These are phyloP conservation scores for Trametes elegans DNA, from an alignment of 768 basidiomycete species.

Conservation along the genomic window DNA sequence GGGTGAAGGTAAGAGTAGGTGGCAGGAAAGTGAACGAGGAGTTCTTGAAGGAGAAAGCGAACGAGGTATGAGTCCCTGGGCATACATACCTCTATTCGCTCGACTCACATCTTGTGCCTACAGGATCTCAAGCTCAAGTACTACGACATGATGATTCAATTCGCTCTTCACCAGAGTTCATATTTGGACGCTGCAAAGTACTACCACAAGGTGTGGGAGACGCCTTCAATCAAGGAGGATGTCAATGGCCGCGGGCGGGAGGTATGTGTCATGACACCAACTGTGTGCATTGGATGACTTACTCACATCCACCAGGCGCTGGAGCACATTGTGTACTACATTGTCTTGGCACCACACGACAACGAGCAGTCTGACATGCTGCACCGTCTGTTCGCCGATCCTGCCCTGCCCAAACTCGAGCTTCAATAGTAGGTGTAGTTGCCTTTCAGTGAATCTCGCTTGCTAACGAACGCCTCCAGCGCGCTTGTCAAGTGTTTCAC, in stretches of 20 bases:
- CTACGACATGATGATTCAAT: constrained; percentile 96
- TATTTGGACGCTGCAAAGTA: constrained; percentile 95
- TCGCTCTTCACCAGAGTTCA: constrained; percentile 77
- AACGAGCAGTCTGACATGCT: constrained; percentile 99
- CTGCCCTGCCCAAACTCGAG: constrained; percentile 76
- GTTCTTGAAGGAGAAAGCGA: constrained; percentile 85
- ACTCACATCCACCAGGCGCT: constrained; percentile 57
- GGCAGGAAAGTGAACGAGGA: constrained; percentile 92
- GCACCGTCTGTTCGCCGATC: constrained; percentile 78
- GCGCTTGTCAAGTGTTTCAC: constrained; percentile 93
- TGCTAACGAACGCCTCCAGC: constrained; percentile 41
- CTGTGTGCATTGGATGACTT: not conserved
- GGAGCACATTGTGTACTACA: constrained; percentile 92
- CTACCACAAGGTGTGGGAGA: constrained; percentile 97
- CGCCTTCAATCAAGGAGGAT: constrained; percentile 89
- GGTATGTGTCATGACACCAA: constrained; percentile 39
- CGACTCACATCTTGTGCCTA: not conserved
- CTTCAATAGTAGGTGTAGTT: constrained; percentile 80
- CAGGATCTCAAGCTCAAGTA: constrained; percentile 95
- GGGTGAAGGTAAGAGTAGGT: constrained; percentile 90
- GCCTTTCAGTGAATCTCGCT: constrained; percentile 6
- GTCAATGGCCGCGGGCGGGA: constrained; percentile 63
- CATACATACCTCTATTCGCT: too few species aligned
- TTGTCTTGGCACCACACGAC: constrained; percentile 89
- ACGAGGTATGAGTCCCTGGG: constrained; percentile 60